Base-by-base conservation (phyloP, 2,329 filamentous ascomycete genomes). In the Clonostachys rosea region DNA sequence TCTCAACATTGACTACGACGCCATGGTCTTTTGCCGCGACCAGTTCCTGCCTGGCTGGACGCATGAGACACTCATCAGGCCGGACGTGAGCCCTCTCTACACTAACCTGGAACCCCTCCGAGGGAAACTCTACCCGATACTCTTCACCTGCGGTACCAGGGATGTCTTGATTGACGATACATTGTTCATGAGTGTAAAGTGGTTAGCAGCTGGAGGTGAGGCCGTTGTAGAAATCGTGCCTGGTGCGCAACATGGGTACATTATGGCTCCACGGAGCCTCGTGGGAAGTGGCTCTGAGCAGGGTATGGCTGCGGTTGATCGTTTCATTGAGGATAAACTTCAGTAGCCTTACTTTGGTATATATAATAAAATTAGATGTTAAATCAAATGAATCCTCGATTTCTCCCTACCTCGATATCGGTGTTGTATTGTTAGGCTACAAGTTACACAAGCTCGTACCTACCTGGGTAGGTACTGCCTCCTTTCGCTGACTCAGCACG, bases 161-260 rank as follows among this genome's bases (percentile, higher is more conserved):
- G 51, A 54, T 40, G 46, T 45, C 10, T 42, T 53, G 35, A 34
- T 53, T 13, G 52, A 54, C 24, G 51, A 54, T 30, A 51, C 48
- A 11, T 34, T 54, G 11, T 46, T 53, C 9, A 54, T 54, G 49
- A 50, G 47, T 36, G 41, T 47, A 16, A 50, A 46, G 24, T 53
- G 51, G 52, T 44, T 51, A 43, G 45, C 47, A 24, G 48, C 51
- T n/a, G 52, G 49, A 6, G 48, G 45, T 6, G 36, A 43, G 37
- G 48, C 51, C 14, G 42, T 48, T 11, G 45, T 50, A 16, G 51
- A 48, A 40, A 48, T 53, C 34, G 43, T 51, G 12, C 40, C 49
- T 4, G 50, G 52, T 3, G 47, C 46, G 39, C 44, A 49, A 30
- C 51, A 54, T 40, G 49, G 37, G 2, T 53, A 49, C 41, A 46